Conservation (phyloP, 2,329 filamentous ascomycete genomes). For the Pseudocercospora cruenta region DNA sequence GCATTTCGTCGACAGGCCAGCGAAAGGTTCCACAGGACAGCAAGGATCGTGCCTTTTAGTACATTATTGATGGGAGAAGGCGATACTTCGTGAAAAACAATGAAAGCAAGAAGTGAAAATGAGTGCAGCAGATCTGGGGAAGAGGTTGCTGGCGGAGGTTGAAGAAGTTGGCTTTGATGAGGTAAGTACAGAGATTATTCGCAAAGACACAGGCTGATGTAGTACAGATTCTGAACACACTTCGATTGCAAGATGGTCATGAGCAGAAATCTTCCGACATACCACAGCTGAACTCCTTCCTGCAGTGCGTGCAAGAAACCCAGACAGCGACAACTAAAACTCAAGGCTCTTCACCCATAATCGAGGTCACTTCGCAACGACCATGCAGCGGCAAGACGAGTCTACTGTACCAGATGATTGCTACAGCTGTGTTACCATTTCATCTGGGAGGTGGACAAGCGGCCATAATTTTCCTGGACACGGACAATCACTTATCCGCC, state of each 20-base stretch:
- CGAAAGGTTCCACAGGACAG: background rate
- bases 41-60: background rate
- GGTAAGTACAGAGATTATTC: conserved; percentile 43
- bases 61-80: background rate
- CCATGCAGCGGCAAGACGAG: conserved; percentile 62
- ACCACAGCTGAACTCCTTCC: conserved; percentile 49
- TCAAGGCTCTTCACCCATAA: conserved; percentile 40
- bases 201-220: conserved; percentile 14
- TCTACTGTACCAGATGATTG: conserved; percentile 60
- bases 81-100: conserved; percentile 1
- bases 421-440: conserved; percentile 55
- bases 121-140: conserved; percentile 53
- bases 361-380: conserved; percentile 59
- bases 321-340: conserved; percentile 16
- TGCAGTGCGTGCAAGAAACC: conserved; percentile 27
- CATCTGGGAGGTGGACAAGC: conserved; percentile 51
- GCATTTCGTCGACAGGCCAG: conserved; percentile 47
- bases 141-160: conserved; percentile 56
- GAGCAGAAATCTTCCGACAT: conserved; percentile 45
- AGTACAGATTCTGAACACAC: conserved; percentile 46
- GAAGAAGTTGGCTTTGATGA: conserved; percentile 55
- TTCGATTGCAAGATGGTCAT: conserved; percentile 36
- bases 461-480: conserved; percentile 60
- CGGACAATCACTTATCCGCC: conserved; percentile 58
- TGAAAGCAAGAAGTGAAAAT: conserved; percentile 30